phyloP scores from a whole-genome alignment of 768 basidiomycete genomes.

The Lactarius quietus region DNA sequence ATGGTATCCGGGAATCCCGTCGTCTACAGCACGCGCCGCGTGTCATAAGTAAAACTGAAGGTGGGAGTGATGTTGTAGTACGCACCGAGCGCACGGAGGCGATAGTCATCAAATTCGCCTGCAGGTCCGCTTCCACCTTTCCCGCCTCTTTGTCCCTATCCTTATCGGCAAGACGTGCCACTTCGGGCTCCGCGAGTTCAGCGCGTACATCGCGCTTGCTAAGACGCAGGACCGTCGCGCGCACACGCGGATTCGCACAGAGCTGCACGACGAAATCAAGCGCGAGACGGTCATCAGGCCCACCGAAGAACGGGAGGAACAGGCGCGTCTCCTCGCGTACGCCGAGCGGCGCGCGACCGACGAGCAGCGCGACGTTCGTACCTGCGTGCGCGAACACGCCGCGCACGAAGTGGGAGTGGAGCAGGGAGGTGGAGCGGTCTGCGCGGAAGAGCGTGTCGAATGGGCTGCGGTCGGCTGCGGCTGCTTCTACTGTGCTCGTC shows the following conservation, averaged over 20 bases:
- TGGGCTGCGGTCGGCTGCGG: conserved; percentile 45
- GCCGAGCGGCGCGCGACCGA: conserved; percentile 54
- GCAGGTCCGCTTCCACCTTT: conserved; percentile 23
- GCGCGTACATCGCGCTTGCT: conserved; percentile 42
- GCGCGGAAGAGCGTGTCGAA: conserved; percentile 64
- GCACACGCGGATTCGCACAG: conserved; percentile 61
- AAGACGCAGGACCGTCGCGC: conserved; percentile 73
- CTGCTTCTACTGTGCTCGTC: conserved; percentile 22
- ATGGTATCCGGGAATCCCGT: conserved; percentile 61
- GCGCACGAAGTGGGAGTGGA: conserved; percentile 83
- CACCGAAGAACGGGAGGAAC: conserved; percentile 90
- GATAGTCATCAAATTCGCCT: conserved; percentile 37
- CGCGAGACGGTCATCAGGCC: conserved; percentile 87
- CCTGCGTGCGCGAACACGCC: conserved; percentile 67
- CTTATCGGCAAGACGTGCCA: conserved; percentile 30
- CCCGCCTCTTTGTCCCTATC: conserved; percentile 7
- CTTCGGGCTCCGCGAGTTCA: conserved; percentile 14
- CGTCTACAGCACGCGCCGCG: not conserved
- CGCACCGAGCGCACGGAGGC: conserved; percentile 42
- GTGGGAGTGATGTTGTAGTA: not conserved
- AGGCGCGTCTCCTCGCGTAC: conserved; percentile 50
- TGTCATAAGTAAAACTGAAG: too few species aligned
- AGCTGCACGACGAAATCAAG: conserved; percentile 82
- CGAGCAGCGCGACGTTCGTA: conserved; percentile 78
- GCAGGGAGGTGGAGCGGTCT: conserved; percentile 45